Base-by-base conservation (phyloP, 108 stramenopile species). In the Fragilaria radians region DNA sequence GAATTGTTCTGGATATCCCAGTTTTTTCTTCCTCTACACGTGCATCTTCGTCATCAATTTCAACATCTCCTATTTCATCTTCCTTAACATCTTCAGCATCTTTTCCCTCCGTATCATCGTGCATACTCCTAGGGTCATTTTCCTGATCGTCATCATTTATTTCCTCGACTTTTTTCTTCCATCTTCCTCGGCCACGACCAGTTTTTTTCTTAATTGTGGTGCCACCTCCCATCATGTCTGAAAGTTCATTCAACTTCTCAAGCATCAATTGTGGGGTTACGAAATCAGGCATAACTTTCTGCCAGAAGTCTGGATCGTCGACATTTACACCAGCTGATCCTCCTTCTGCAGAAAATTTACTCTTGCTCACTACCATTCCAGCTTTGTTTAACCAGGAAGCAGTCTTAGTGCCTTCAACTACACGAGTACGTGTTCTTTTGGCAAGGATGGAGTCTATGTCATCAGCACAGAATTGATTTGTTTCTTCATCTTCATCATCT, bases 271-370 rank as follows among this genome's bases (percentile, higher is more conserved):
- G 61, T 4, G 93, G 86, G n/a, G 90, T 94, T 32, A 91, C 74
- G 57, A 93, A 91, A 65, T 94, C 91, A 4, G 96, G 96, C 92
- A 97, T 90, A 19, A 95, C 91, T 59, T 94, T 95, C 48, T 94
- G 84, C 96, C 96, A 97, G 52, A 97, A 97, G 46, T 85, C 57
- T 18, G 95, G 95, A 53, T 96, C 95, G 60, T 96, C 83, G 71
- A 91, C 77, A 48, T 96, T 87, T 74, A 91, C 77, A 1, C 62
- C 76, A 28, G 85, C 91, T 17, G 82, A 67, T 31, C 80, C 80
- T 14, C 66, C 66, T 51, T 88, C 89, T 30, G 69, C 62, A 1
- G 86, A 62, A 65, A 95, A 92, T 59, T 91, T 89, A 25, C 81
- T 79, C 60, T 89, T 90, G 54, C 74, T 92, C 18, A 88, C 85